Conservation (phyloP, 768 basidiomycete species). For the Russula emetica region DNA sequence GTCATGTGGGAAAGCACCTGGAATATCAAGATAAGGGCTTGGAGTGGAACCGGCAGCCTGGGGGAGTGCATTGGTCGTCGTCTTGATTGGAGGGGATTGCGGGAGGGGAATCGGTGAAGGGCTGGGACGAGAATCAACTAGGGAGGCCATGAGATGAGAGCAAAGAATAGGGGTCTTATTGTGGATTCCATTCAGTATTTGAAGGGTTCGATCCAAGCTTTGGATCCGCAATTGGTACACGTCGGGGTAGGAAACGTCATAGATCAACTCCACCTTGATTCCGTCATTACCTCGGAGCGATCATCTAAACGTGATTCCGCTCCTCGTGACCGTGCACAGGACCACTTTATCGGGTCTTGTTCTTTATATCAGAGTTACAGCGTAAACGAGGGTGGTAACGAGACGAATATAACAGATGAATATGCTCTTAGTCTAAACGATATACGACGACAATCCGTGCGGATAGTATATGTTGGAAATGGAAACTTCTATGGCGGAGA, state of each 20-base stretch:
- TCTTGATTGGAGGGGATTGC: slow-evolving; percentile 10
- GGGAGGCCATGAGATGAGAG: slow-evolving; percentile 10
- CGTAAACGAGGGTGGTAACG: neutral
- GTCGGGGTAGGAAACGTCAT: slow-evolving; percentile 7
- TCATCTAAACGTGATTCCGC: slow-evolving; percentile 4
- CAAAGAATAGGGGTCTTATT: too few relatives aligned
- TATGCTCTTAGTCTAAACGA: neutral
- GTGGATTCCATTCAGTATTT: too few relatives aligned
- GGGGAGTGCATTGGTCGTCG: slow-evolving; percentile 17
- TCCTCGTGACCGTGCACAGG: neutral
- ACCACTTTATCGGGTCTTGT: slow-evolving; percentile 3
- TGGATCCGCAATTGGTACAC: slow-evolving; percentile 12
- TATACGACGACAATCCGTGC: neutral
- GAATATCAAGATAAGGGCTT: slow-evolving; percentile 17
- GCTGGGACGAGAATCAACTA: slow-evolving; percentile 1
- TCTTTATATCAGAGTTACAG: neutral
- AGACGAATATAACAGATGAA: slow-evolving; percentile 1
- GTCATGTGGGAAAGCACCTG: slow-evolving; percentile 21
- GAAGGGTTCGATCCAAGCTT: slow-evolving; percentile 16
- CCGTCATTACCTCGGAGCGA: slow-evolving; percentile 4
- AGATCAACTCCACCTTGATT: slow-evolving; percentile 12
- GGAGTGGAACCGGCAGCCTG: slow-evolving; percentile 4
- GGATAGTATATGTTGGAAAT: slow-evolving; percentile 13
- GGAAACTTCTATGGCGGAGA: slow-evolving; percentile 1
- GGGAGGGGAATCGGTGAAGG: slow-evolving; percentile 1